A percentile compares a stretch with the other conserved stretches of the same genome.
Conservation (phyloP, 441 rosid genomes). For the Arabidopsis hybrid region DNA sequence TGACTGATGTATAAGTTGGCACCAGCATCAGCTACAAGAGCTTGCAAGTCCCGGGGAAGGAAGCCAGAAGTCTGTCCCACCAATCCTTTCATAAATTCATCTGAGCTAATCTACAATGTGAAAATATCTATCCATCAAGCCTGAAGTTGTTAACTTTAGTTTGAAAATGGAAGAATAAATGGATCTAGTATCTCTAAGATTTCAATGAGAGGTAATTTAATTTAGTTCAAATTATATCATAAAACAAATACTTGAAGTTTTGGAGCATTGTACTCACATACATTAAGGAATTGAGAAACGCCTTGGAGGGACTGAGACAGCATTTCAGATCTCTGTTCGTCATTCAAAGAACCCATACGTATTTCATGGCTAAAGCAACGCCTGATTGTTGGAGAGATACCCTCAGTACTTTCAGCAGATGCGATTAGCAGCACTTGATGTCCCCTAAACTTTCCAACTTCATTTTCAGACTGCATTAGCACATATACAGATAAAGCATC, state of each 20-base stretch:
- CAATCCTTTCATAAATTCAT: constrained; percentile 70
- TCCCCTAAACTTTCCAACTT: constrained; percentile 45
- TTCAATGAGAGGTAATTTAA: too few species aligned
- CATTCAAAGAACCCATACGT: constrained; percentile 81
- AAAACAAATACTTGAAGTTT: neutral
- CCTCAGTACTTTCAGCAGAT: constrained; percentile 87
- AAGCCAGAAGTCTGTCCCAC: constrained; percentile 97
- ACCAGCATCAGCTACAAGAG: constrained; percentile 92
- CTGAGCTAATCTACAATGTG: constrained; percentile 65
- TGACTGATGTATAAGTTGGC: constrained; percentile 63
- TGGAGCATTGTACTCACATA: constrained; percentile 50
- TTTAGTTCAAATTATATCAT: neutral
- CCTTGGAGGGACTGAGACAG: constrained; percentile 75
- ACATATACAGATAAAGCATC: constrained; percentile 15
- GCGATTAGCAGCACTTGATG: constrained; percentile 82
- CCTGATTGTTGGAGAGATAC: constrained; percentile 81
- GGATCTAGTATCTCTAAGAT: neutral
- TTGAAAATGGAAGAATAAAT: neutral
- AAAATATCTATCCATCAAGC: constrained; percentile 40
- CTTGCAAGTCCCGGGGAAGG: constrained; percentile 86
- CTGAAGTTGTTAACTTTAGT: constrained; percentile 12
- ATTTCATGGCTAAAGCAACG: constrained; percentile 99
- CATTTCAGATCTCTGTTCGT: constrained; percentile 86
- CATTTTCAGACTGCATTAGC: constrained; percentile 43
- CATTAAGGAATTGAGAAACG: constrained; percentile 71